Evolutionary conservation across 1,284 basidiomycete species (phyloP), one percentile per base, ranked within the genome.

Genomic region (Abortiporus biennis): DNA sequence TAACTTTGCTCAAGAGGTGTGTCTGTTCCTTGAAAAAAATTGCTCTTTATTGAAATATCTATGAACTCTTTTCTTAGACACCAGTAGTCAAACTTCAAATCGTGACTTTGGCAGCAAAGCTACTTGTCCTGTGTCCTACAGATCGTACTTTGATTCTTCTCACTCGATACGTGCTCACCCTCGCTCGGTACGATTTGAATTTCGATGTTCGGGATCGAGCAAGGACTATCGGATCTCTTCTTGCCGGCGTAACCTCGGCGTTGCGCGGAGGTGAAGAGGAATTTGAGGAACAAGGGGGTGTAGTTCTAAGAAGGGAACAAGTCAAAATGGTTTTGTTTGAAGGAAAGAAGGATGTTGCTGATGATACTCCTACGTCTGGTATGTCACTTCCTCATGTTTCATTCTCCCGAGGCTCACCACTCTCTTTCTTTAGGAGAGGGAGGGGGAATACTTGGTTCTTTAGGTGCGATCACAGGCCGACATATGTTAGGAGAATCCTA

Each of bases 131-230:
- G 11, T 75, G 71, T n/a, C 80, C 85, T 2, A 61, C 65, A 1
- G 68, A 80, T 38, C 62, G 64, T 35, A 71, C 63, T 1, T 50
- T 88, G 6, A 56, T 61, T 48, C 59, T 78, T 24, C 60, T 96
- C 39, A 71, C 72, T 41, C 74, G 72, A 43, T 89, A 96, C 56
- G 76, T 91, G 12, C 78, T 93, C 50, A 73, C 76, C 1, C 74
- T 96, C n/a, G 92, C 90, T 1, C 76, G 86, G 43, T 97, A 93
- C 60, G 94, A 97, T 59, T 53, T 66, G 11, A 79, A 86, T 54
- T 94, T 90, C 60, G 91, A 94, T 54, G 84, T 96, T 23, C 76
- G 93, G 25, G 93, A 96, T 61, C 80, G 92, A 15, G 84, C 80
- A 3, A 73, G 93, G 33, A 86, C 92, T 74, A 60, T 95, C 12